Evolutionary conservation across 208 protist genomes (phyloP), one percentile per base, ranked within the genome.

Genomic region (Leishmania amazonensis): DNA sequence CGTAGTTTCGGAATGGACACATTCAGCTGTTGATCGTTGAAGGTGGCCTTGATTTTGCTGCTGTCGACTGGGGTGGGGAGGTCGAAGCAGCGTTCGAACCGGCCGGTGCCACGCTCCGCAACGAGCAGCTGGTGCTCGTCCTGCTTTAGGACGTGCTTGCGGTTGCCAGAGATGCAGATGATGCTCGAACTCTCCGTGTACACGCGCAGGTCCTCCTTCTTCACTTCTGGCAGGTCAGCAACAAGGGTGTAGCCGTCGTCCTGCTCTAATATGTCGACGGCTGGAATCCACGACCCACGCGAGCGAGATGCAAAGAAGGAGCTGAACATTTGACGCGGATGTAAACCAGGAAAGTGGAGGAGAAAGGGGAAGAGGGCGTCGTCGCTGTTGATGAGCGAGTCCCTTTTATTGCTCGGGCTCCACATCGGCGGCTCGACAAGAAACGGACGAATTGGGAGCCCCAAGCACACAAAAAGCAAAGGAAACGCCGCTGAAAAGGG

Each of bases 61-160:
- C 89, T 83, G 19, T 85, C 85, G 51, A 96, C 47, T 8, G 57
- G 67, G 13, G 84, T 72, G 7, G 87, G 87, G 31, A 97, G 80
- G 11, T 93, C 85, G 57, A 97, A 87, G 83, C 94, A 97, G 45
- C 94, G 91, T 82, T 95, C 89, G 78, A 97, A 97, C 28, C 88
- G 81, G 24, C 92, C 91, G 60, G 54, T 49, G 1, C 88, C 89
- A 67, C 94, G 92, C 84, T 97, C 94, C 3, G 78, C 75, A 38
- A 95, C 75, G 40, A 87, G 68, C 21, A 89, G 64, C 15, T 84
- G 76, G 35, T 85, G 73, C 53, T 88, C 77, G 54, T 87, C 87
- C 58, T 90, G 89, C 57, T 91, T 83, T 13, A 58, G 54, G 31
- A 83, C 11, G 31, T 84, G 71, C 9, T 76, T 77, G n/a, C 94